Evolutionary conservation across 768 basidiomycete genomes (phyloP), one percentile per base, ranked within the genome.

Genomic region (Rhodotorula sphaerocarpa): DNA sequence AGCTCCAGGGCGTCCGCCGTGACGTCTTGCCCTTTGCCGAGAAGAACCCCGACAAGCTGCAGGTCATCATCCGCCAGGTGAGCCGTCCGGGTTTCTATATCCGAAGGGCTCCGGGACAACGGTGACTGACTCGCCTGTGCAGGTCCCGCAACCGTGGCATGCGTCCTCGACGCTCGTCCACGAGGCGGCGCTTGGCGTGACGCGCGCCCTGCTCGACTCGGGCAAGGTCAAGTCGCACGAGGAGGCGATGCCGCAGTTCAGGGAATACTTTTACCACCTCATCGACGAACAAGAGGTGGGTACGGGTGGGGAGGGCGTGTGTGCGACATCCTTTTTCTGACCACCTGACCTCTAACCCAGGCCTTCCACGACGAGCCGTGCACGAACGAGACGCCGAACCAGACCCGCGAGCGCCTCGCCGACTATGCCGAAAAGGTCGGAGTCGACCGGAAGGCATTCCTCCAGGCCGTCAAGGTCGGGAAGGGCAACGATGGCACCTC

Each of bases 71-170:
- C 25, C 63, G 39, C 44, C 55, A 54, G 36, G 61, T 60, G 33
- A 18, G 44, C 50, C n/a, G n/a, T n/a, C n/a, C n/a, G 9, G 7
- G 6, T 25, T 48, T 27, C 5, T 28, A 7, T 50, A 42, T 20
- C n/a, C 3, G 1, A 16, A 28, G 21, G 28, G 47, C 11, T 50
- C n/a, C 20, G n/a, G n/a, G n/a, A 41, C 39, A 41, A 41, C 39
- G 39, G n/a, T n/a, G n/a, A n/a, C n/a, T 28, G 48, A 6, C 5
- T 45, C 30, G 31, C 46, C 44, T 12, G 44, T 9, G 10, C 55
- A 61, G 53, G 42, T 52, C 21, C 68, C 64, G 18, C 68, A 69
- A 43, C 46, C 64, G n/a, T 69, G 68, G 68, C 68, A 69, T 36
- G 27, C 61, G 16, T 53, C 50, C 0, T 59, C 57, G 20, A 69